Percentiles rank a stretch among this genome's conserved stretches.
phyloP scores from a whole-genome alignment of 1,284 basidiomycete genomes.

The Afroboletus lepidellus region DNA sequence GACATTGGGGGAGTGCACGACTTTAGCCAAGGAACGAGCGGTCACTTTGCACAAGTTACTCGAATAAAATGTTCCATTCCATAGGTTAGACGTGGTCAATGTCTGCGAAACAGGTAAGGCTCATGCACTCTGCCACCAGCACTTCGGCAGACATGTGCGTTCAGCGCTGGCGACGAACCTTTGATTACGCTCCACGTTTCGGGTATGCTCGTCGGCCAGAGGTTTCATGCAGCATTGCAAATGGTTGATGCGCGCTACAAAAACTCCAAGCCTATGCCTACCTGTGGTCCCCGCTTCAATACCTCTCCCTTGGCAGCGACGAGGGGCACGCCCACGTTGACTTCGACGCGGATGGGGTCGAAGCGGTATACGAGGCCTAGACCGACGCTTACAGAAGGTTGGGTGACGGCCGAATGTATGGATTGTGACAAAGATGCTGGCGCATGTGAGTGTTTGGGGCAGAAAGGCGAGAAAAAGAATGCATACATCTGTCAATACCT shows the following conservation, averaged over 20 bases:
- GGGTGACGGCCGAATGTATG: slow-evolving; percentile 20
- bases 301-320: slow-evolving; percentile 78
- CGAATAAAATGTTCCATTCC: slow-evolving; percentile 16
- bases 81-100: background rate
- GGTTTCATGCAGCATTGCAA: slow-evolving; percentile 9
- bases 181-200: too few species aligned
- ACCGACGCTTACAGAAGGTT: slow-evolving; percentile 77
- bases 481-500: slow-evolving; percentile 51
- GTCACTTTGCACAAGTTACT: slow-evolving; percentile 24
- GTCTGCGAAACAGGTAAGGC: background rate
- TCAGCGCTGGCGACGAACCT: too few species aligned
- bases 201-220: background rate
- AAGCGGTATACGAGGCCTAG: slow-evolving; percentile 90
- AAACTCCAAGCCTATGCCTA: slow-evolving; percentile 92
- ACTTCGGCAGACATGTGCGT: too few species aligned
- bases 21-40: slow-evolving; percentile 25
- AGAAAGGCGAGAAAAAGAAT: background rate
- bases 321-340: slow-evolving; percentile 91
- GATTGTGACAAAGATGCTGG: slow-evolving; percentile 13
- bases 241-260: slow-evolving; percentile 38
- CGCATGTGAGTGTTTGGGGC: background rate
- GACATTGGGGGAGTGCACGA: slow-evolving; percentile 19
- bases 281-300: slow-evolving; percentile 78
- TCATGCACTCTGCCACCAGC: too few species aligned
- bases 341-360: slow-evolving; percentile 82